Evolutionary conservation across 2,329 filamentous ascomycete species (phyloP).

Genomic region (Waltergamsia citrina): DNA sequence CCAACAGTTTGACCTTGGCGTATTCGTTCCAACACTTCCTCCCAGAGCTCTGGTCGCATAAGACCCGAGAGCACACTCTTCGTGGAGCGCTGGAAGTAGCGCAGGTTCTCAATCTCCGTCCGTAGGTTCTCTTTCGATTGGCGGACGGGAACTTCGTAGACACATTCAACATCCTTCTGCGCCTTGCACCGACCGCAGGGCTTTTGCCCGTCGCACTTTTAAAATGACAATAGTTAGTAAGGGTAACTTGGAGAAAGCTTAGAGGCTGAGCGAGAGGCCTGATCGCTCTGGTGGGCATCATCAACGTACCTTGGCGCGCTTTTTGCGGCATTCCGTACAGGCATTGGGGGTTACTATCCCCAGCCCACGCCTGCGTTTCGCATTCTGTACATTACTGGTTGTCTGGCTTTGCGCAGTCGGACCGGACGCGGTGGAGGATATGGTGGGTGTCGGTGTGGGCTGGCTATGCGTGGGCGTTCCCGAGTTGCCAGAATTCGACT

Average conservation of each 20-base stretch:
- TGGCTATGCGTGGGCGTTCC: conserved; percentile 16
- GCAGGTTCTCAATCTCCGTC: conserved; percentile 47
- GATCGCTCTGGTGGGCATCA: not conserved
- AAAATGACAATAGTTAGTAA: not conserved
- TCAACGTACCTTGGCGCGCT: conserved; percentile 45
- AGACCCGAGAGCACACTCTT: conserved; percentile 48
- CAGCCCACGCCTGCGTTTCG: conserved; percentile 43
- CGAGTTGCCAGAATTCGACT: conserved; percentile 9
- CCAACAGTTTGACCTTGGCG: conserved; percentile 45
- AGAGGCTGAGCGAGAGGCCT: not conserved
- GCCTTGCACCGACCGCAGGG: conserved; percentile 46
- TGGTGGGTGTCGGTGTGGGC: conserved; percentile 14
- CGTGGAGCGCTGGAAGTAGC: conserved; percentile 41
- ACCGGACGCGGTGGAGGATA: conserved; percentile 5
- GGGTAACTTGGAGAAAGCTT: not conserved
- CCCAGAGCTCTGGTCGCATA: conserved; percentile 37
- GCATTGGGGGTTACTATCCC: conserved; percentile 51
- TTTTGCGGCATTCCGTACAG: conserved; percentile 52
- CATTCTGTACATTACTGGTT: conserved; percentile 9
- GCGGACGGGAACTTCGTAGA: conserved; percentile 53
- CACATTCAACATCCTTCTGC: conserved; percentile 45
- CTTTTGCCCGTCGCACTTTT: conserved; percentile 47
- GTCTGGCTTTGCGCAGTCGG: not conserved
- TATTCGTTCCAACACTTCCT: conserved; percentile 43
- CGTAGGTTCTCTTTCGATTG: conserved; percentile 55